Evolutionary conservation across 257 asterid species (phyloP).

Genomic region (Euphrasia confusa): DNA sequence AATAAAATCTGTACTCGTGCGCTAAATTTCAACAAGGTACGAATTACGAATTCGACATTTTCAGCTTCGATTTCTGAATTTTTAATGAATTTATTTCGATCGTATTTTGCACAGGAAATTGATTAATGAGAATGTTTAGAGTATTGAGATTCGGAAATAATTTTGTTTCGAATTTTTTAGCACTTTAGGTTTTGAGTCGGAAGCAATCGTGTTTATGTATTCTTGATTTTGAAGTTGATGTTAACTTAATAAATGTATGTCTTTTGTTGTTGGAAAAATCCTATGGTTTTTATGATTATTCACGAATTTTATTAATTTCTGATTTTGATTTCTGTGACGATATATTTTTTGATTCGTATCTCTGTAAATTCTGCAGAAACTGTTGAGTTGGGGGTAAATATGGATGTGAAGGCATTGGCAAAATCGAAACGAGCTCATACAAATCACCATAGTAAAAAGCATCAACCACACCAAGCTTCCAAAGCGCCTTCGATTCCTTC

Average conservation of each 20-base stretch:
- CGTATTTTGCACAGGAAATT: not conserved
- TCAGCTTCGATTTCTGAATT: not conserved
- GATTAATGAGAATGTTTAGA: not conserved
- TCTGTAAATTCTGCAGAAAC: constrained; percentile 21
- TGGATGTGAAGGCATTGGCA: constrained; percentile 92
- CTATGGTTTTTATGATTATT: not conserved
- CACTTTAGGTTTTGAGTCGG: not conserved
- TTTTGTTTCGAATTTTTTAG: not conserved
- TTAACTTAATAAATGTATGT: not conserved
- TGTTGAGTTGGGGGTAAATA: constrained; percentile 21
- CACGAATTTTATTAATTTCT: not conserved
- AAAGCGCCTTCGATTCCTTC: constrained; percentile 42
- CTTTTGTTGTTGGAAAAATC: not conserved
- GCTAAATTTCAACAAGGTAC: not conserved
- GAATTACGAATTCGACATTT: constrained; percentile 2
- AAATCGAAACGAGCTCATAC: constrained; percentile 95
- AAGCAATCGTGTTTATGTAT: not conserved
- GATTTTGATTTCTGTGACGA: not conserved
- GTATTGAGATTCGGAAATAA: constrained; percentile 3
- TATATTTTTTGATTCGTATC: not conserved
- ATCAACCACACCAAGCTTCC: constrained; percentile 43
- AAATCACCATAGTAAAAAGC: constrained; percentile 61
- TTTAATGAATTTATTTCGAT: not conserved
- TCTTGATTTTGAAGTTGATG: not conserved
- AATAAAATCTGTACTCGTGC: not conserved